Evolutionary conservation across 2,329 filamentous ascomycete species (phyloP).

Genomic region (Thielaviopsis populi): DNA sequence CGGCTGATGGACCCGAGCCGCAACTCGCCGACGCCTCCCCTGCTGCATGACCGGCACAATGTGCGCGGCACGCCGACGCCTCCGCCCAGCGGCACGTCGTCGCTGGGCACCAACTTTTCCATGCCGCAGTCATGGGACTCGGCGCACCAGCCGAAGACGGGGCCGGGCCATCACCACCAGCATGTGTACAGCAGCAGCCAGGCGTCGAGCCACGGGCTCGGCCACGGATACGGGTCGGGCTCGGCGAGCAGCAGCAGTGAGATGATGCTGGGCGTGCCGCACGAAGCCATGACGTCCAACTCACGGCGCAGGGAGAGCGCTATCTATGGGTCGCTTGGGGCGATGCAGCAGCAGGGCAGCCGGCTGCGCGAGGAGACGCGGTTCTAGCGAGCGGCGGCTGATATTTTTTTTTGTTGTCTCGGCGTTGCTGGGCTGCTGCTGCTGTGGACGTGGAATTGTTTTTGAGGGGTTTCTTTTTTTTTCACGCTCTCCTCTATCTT

Average conservation of each 20-base stretch:
- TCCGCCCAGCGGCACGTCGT: neutral
- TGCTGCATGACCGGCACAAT: constrained; percentile 23
- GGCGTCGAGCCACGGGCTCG: constrained; percentile 20
- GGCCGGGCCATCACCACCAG: constrained; percentile 26
- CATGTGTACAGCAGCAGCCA: constrained; percentile 28
- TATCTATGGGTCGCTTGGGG: constrained; percentile 42
- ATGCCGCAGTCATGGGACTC: constrained; percentile 8
- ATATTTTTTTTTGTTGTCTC: no score
- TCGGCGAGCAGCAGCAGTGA: constrained; percentile 7
- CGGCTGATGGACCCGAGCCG: constrained; percentile 27
- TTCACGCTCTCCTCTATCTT: no score
- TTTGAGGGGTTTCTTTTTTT: neutral
- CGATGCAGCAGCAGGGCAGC: constrained; percentile 26
- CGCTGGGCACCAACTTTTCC: constrained; percentile 18
- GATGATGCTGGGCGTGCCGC: constrained; percentile 14
- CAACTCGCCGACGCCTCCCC: constrained; percentile 37
- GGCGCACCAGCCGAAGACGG: neutral
- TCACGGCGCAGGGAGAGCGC: constrained; percentile 43
- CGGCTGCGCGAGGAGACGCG: constrained; percentile 40
- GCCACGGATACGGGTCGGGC: constrained; percentile 5
- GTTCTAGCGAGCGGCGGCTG: no score
- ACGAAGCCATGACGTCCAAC: constrained; percentile 5
- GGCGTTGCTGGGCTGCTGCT: neutral
- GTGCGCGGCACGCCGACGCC: constrained; percentile 32
- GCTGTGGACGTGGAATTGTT: neutral